Base-by-base conservation (phyloP, 441 rosid species). In the Brassica hybrid region DNA sequence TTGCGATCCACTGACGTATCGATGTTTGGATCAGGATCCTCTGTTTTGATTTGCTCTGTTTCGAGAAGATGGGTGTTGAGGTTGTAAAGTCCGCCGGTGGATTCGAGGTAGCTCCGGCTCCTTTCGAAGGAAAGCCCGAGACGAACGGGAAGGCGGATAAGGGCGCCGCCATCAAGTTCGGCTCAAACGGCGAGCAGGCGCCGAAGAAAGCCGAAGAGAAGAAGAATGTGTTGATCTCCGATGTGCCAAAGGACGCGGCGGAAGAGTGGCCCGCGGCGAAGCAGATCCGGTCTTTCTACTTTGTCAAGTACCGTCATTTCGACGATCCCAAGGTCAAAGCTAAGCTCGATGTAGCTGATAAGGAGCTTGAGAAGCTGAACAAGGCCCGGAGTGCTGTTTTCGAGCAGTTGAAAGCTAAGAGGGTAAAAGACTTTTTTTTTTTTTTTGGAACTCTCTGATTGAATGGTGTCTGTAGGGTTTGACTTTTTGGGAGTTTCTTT, bases 281-380 rank as follows among this genome's bases (percentile, higher is more conserved):
- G 68, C 80, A 76, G 80, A 76, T 76, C 50, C 72, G 45, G 19
- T 23, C 80, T 61, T 94, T 91, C 78, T 90, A 90, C 85, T 85
- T 94, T 65, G 85, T 89, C 9, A 87, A 80, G 68, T 75, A 71
- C 79, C 88, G 93, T 23, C 56, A 79, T 27, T 83, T 75, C 36
- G 90, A 85, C 1, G 98, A 94, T 75, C 98, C 98, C 0, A 88
- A 86, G 74, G 77, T 87, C 34, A 91, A 85, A 74, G 86, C 87
- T 63, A 86, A 88, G 85, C 78, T 91, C 41, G 97, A 92, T 1
- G 81, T 65, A 70, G 90, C 88, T 72, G 96, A 91, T 65, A 86
- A 81, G 78, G 97, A 92, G 86, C 81, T 94, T 65, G 68, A 78
- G 8, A 88, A 77, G 80, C 67, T 77, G 82, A 92, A 68, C 77